Evolutionary conservation across 805 yeast species (phyloP), one percentile per base, ranked within the genome.

Genomic region (Scheffersomyces ergatensis): DNA sequence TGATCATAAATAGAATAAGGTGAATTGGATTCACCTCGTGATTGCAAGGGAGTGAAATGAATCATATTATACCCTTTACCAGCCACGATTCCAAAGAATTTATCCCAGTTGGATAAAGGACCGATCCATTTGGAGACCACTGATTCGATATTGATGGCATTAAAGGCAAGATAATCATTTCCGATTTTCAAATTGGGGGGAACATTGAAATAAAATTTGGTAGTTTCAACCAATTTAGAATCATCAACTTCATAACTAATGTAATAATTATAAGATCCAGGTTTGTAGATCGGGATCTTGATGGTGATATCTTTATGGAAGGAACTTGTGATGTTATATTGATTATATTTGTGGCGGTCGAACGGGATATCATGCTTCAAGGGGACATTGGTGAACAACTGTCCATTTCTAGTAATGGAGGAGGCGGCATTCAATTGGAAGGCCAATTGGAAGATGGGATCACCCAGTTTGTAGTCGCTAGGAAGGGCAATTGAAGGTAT

Each of bases 41-140:
- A 67, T 63, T 92, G 97, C 50, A 92, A 70, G 0, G 99, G 99
- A 5, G 97, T 90, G 60, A 92, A 92, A 67, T 92, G 99, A 33
- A 93, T 71, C 97, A 92, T 88, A 62, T 93, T 93, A 68, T 92
- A 92, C 16, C 93, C 90, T 62, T 93, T 93, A 7, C 64, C 58
- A 13, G 82, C 64, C 34, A 92, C 76, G 34, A 76, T 76, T 1
- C 60, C 58, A 43, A 92, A 85, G 42, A 85, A 67, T 1, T 63
- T 58, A 42, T 78, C 78, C 98, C 98, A 92, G 12, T 77, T 62
- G 2, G 60, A 57, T 25, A 72, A 58, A 2, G 78, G 74, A 2
- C 97, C 97, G 65, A 90, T 78, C 92, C 97, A 89, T 65, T 92
- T 92, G 30, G 97, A 87, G 3, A 92, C 78, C 31, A 93, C 82